These are phyloP conservation scores for Parascedosporium putredinis DNA, from an alignment of 2,329 filamentous ascomycete species.

Conservation along the genomic window DNA sequence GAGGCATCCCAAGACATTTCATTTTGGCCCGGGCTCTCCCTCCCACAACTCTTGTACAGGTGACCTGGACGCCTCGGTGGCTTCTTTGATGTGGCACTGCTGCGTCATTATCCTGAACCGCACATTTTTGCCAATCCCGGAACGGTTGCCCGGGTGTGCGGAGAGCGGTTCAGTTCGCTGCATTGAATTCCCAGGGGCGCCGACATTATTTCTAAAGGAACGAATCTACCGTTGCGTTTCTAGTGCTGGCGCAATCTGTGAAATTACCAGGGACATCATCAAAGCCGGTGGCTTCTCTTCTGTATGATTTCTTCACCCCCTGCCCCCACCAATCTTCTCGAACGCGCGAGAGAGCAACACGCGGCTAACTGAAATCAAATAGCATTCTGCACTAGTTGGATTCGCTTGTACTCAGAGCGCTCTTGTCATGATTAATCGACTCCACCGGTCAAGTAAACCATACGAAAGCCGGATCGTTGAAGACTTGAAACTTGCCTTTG, in stretches of 20 bases:
- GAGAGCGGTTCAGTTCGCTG: neutral
- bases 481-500: neutral
- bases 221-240: neutral
- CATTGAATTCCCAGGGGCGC: neutral
- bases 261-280: neutral
- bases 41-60: neutral
- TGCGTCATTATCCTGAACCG: neutral
- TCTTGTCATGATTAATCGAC: neutral
- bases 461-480: neutral
- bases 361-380: neutral
- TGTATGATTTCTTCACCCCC: too few species aligned
- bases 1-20: neutral
- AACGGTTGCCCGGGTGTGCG: neutral
- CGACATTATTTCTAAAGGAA: neutral
- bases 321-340: neutral
- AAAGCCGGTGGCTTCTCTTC: neutral
- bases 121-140: neutral
- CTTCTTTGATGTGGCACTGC: neutral
- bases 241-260: neutral
- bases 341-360: neutral
- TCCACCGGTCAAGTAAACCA: neutral
- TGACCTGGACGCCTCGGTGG: neutral
- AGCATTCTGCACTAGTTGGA: neutral
- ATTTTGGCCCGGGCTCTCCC: neutral
- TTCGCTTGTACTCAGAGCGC: slow-evolving; percentile 3